A percentile compares a stretch with the other conserved stretches of the same genome.
These are phyloP conservation scores for Rosa lucieae DNA, from an alignment of 306 rosid genomes.

Conservation along the genomic window DNA sequence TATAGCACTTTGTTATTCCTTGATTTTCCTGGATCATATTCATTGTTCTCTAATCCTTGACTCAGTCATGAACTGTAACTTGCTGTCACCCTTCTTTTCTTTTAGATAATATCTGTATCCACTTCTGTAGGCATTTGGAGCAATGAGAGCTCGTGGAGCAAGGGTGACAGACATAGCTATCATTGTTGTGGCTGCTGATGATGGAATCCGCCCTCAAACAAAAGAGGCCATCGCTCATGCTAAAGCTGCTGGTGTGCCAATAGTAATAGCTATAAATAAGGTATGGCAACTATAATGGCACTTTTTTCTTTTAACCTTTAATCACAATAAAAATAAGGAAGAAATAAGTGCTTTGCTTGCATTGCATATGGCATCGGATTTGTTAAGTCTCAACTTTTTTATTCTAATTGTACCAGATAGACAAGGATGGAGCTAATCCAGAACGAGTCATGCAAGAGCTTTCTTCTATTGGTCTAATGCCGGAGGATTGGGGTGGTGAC, in stretches of 20 bases:
- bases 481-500: constrained; percentile 99
- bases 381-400: constrained; percentile 21
- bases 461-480: constrained; percentile 90
- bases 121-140: constrained; percentile 91
- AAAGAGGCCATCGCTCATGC: constrained; percentile 99
- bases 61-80: constrained; percentile 23
- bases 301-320: constrained; percentile 16
- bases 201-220: constrained; percentile 98
- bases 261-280: constrained; percentile 91
- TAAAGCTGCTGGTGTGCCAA: constrained; percentile 94
- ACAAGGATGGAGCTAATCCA: constrained; percentile 93
- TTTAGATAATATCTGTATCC: constrained; percentile 38
- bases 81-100: constrained; percentile 24
- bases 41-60: constrained; percentile 11
- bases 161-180: constrained; percentile 95
- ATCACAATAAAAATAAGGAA: background rate
- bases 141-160: constrained; percentile 99
- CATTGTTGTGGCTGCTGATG: constrained; percentile 97
- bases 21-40: constrained; percentile 19
- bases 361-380: constrained; percentile 27
- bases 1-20: constrained; percentile 20
- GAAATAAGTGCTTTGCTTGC: constrained; percentile 25
- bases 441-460: constrained; percentile 99
- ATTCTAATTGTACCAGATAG: constrained; percentile 58
- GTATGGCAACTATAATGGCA: constrained; percentile 41